Evolutionary conservation across 306 rosid genomes (phyloP).

Genomic region (Pueraria montana): DNA sequence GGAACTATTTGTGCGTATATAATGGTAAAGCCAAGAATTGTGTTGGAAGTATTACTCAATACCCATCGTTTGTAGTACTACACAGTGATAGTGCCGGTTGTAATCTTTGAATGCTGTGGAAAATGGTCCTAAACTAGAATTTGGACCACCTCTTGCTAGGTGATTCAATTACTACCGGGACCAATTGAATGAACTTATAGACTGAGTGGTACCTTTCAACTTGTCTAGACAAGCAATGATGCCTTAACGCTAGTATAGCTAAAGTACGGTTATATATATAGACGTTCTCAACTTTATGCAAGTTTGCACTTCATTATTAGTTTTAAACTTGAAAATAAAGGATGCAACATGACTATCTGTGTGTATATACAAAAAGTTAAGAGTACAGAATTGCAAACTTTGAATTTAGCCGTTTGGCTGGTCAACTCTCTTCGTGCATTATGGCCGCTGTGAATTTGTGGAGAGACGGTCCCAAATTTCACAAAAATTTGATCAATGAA

Average conservation of each 20-base stretch:
- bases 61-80: background rate
- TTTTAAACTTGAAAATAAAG: background rate
- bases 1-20: background rate
- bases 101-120: conserved; percentile 19
- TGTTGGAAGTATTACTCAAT: conserved; percentile 28
- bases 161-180: conserved; percentile 30
- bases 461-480: background rate
- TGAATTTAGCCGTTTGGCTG: conserved; percentile 25
- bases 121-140: conserved; percentile 47
- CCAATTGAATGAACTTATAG: conserved; percentile 43
- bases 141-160: conserved; percentile 54
- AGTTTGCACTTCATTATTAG: background rate
- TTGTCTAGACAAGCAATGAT: background rate
- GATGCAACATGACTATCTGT: background rate
- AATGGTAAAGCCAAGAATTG: background rate
- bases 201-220: conserved; percentile 34
- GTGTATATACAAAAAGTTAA: background rate
- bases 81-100: background rate
- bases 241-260: background rate
- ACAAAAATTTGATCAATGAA: background rate
- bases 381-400: background rate
- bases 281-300: background rate
- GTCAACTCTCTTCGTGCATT: background rate
- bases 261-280: background rate
- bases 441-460: background rate